Evolutionary conservation across 139 green algal species (phyloP).

Genomic region (Mychonastes homosphaera): DNA sequence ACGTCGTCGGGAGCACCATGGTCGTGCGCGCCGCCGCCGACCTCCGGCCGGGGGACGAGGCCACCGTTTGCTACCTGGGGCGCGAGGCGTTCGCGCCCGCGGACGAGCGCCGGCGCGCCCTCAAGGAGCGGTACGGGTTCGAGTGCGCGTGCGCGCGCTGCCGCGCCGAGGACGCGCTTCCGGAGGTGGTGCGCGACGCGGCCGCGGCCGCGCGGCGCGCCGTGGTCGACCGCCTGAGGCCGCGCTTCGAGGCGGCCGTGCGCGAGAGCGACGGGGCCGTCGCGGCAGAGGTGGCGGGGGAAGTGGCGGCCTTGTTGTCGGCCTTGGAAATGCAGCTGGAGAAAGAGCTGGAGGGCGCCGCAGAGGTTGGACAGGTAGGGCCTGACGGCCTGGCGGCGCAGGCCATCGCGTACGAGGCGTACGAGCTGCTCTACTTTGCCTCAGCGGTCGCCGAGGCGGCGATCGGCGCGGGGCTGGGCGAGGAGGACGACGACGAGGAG

Average conservation of each 20-base stretch:
- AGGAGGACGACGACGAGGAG: no score
- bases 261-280: not conserved
- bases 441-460: not conserved
- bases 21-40: constrained; percentile 27
- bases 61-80: constrained; percentile 32
- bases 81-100: constrained; percentile 28
- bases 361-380: not conserved
- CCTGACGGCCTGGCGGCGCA: not conserved
- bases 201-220: constrained; percentile 1
- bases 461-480: not conserved
- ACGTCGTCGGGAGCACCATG: constrained; percentile 30
- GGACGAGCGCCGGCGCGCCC: constrained; percentile 1
- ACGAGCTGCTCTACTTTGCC: constrained; percentile 12
- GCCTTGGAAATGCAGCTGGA: no score
- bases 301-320: no score
- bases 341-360: not conserved
- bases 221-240: constrained; percentile 8
- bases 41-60: constrained; percentile 15
- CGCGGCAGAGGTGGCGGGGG: not conserved
- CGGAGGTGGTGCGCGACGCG: not conserved
- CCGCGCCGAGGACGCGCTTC: not conserved
- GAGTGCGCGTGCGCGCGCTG: constrained; percentile 30
- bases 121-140: constrained; percentile 35
- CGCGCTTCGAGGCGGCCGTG: constrained; percentile 9
- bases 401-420: constrained; percentile 11